A percentile compares a stretch with the other conserved stretches of the same genome.
Evolutionary conservation across 352 stramenopile species (phyloP).

Genomic region (Phytophthora litchii): DNA sequence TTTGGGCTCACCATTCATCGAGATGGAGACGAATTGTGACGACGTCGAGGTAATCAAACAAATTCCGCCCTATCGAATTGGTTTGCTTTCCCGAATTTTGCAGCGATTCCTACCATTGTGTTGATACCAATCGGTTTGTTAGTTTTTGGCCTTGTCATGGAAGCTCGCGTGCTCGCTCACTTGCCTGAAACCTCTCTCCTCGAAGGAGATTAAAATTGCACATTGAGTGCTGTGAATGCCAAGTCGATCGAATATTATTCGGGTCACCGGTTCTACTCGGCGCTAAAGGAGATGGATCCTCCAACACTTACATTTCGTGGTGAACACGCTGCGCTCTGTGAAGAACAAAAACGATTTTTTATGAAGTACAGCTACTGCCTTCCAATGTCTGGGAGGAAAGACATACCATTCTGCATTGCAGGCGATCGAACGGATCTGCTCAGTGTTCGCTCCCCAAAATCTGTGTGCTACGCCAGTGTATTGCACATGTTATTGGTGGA

Average conservation of each 20-base stretch:
- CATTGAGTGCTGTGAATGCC: neutral
- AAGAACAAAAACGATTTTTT: constrained; percentile 4
- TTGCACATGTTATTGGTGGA: constrained; percentile 62
- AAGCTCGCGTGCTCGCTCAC: constrained; percentile 2
- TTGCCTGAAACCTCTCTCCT: constrained; percentile 7
- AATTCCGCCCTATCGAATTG: neutral
- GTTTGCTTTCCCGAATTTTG: neutral
- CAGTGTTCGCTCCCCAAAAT: constrained; percentile 21
- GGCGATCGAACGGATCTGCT: constrained; percentile 57
- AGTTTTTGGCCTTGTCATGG: constrained; percentile 14
- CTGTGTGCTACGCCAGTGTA: constrained; percentile 52
- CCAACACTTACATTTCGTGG: constrained; percentile 24
- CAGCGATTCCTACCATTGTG: constrained; percentile 7
- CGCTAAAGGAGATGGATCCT: constrained; percentile 20
- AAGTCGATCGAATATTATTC: constrained; percentile 28
- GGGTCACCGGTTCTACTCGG: constrained; percentile 27
- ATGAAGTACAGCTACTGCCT: constrained; percentile 43
- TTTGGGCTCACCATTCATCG: neutral
- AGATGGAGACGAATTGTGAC: constrained; percentile 7
- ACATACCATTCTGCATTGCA: constrained; percentile 44
- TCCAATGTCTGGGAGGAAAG: constrained; percentile 49
- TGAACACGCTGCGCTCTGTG: constrained; percentile 25
- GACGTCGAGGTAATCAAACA: constrained; percentile 6
- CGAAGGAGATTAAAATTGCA: constrained; percentile 9
- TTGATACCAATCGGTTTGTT: constrained; percentile 15